phyloP scores from a whole-genome alignment of 129 eudicot species.

The Solidago caesia region DNA sequence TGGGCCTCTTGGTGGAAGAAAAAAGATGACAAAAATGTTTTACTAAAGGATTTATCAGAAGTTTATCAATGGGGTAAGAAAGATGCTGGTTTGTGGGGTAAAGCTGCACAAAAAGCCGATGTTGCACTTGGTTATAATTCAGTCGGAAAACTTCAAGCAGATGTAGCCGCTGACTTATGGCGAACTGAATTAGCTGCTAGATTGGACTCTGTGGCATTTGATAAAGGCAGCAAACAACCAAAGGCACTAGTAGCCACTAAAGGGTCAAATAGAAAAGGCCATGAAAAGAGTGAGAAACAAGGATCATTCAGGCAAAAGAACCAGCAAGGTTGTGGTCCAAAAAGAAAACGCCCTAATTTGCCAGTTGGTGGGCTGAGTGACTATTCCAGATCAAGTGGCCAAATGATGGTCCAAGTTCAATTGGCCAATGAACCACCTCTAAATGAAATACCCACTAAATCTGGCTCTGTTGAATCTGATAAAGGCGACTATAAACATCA shows the following conservation, averaged over 20 bases:
- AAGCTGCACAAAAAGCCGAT: slow-evolving; percentile 4
- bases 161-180: too few relatives aligned
- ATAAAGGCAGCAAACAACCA: not conserved
- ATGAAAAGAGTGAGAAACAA: slow-evolving; percentile 15
- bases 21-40: too few relatives aligned
- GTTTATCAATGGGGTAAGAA: too few relatives aligned
- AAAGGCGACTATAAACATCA: too few relatives aligned
- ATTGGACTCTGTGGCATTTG: not conserved
- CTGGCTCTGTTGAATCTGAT: too few relatives aligned
- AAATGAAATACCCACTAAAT: too few relatives aligned
- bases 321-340: slow-evolving; percentile 54
- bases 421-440: too few relatives aligned
- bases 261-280: not conserved
- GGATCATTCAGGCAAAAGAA: slow-evolving; percentile 44
- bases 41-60: too few relatives aligned
- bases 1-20: too few relatives aligned
- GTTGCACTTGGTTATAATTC: not conserved
- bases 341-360: slow-evolving; percentile 35
- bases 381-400: slow-evolving; percentile 26
- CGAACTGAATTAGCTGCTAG: not conserved
- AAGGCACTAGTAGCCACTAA: not conserved
- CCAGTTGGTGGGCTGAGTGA: slow-evolving; percentile 37
- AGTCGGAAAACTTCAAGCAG: too few relatives aligned
- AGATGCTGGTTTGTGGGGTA: not conserved
- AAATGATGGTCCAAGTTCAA: slow-evolving; percentile 38